Evolutionary conservation across 2,329 filamentous ascomycete species (phyloP).

Genomic region (Dissoconium aciculare): DNA sequence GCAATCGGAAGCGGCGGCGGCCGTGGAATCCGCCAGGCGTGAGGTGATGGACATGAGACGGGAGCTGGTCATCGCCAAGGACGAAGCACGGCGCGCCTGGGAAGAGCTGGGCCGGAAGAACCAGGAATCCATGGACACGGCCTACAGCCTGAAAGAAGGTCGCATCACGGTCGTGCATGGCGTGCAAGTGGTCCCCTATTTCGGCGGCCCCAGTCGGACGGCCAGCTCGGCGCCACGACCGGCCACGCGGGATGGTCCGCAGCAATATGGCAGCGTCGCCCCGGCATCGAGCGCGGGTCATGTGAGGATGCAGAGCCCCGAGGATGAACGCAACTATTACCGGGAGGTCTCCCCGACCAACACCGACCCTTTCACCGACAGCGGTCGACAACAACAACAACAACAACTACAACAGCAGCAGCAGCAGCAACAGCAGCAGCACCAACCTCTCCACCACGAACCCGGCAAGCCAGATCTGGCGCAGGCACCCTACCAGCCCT

Average conservation of each 20-base stretch:
- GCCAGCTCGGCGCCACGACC: conserved; percentile 27
- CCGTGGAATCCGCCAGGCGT: conserved; percentile 16
- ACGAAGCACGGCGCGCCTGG: conserved; percentile 90
- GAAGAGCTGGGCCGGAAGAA: conserved; percentile 88
- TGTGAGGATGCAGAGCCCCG: conserved; percentile 17
- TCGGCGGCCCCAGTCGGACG: conserved; percentile 17
- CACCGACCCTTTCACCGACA: conserved; percentile 48
- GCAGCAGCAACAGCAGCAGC: too few species aligned
- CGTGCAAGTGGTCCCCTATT: conserved; percentile 72
- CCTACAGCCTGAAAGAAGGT: conserved; percentile 69
- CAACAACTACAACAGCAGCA: too few species aligned
- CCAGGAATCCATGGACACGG: conserved; percentile 81
- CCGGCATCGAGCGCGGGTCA: conserved; percentile 13
- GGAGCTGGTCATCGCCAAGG: conserved; percentile 86
- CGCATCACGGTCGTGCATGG: conserved; percentile 81
- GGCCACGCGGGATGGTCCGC: conserved; percentile 23
- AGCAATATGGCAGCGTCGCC: conserved; percentile 18
- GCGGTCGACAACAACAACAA: conserved; percentile 21
- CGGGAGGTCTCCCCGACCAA: conserved; percentile 41
- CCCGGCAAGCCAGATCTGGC: conserved; percentile 19
- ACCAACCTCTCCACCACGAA: conserved; percentile 23
- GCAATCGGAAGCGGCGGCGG: conserved; percentile 16
- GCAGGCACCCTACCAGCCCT: conserved; percentile 10
- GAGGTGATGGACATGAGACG: conserved; percentile 74
- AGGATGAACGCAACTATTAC: conserved; percentile 32